phyloP scores from a whole-genome alignment of 2,329 filamentous ascomycete genomes.

The Talaromyces piceae region DNA sequence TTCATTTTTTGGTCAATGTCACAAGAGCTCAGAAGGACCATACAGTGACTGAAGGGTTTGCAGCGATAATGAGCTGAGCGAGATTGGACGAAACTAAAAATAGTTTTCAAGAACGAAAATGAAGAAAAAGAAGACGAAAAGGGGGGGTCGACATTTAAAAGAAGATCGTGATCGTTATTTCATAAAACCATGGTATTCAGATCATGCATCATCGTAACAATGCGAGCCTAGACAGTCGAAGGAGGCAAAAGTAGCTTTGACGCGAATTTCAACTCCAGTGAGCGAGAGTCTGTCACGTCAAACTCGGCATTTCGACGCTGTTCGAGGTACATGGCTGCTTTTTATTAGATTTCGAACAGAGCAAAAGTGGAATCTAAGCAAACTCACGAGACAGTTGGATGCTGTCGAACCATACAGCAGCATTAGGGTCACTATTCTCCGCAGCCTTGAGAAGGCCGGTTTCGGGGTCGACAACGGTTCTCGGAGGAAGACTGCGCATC shows the following conservation, averaged over 20 bases:
- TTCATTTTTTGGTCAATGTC: no score
- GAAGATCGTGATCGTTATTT: neutral
- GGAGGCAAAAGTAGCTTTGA: conserved; percentile 22
- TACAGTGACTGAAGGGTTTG: no score
- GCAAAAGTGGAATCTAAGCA: neutral
- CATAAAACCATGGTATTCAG: neutral
- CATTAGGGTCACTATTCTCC: conserved; percentile 32
- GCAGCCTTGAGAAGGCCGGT: conserved; percentile 32
- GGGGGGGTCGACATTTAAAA: neutral
- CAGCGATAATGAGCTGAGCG: no score
- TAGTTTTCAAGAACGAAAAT: no score
- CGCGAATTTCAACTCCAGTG: conserved; percentile 34
- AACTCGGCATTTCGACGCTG: conserved; percentile 31
- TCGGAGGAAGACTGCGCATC: conserved; percentile 46
- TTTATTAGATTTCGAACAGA: conserved; percentile 3
- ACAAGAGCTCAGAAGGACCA: no score
- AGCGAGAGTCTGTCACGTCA: conserved; percentile 34
- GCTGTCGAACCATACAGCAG: conserved; percentile 35
- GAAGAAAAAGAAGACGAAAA: neutral
- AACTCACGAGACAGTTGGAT: conserved; percentile 34
- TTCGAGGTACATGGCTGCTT: conserved; percentile 30
- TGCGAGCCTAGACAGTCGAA: neutral
- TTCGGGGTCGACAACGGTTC: conserved; percentile 30
- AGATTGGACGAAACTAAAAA: no score
- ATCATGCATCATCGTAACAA: neutral